Evolutionary conservation across 1,284 basidiomycete genomes (phyloP), one percentile per base, ranked within the genome.

Genomic region (Marasmius fiardii): DNA sequence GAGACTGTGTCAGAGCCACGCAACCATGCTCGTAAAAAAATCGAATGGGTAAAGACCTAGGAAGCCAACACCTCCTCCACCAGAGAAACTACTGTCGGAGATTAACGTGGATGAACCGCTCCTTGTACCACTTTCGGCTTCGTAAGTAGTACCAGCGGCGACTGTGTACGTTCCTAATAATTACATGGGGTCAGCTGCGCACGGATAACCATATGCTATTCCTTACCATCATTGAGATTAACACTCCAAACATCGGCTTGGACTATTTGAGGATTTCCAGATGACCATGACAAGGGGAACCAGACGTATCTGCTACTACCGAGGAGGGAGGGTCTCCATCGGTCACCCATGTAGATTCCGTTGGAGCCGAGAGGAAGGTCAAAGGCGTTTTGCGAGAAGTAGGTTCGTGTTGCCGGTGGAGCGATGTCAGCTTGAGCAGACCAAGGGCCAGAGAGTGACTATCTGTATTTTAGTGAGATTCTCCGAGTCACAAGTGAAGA

Each of bases 261-360:
- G 18, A 83, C 75, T 26, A 85, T 73, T 63, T 79, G 72, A 28
- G 83, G 83, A 6, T 65, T 62, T 6, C 82, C 82, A 33, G 74
- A 73, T 3, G 74, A 74, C 75, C 79, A 85, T 52, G 76, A 74
- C 53, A 86, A 64, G 2, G 83, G 83, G 58, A 79, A 78, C 83
- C 83, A 86, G 43, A 84, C 79, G 66, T 86, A 86, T 45, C 74
- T 68, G 62, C 81, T 83, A 60, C 76, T 81, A 11, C 83, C 83
- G 4, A 85, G 74, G 7, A 81, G 62, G 41, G 65, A 64, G n/a
- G 80, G 75, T 20, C 80, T 70, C 84, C 83, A 86, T 43, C 83
- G 77, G 64, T 86, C 84, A 44, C 83, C 83, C 80, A 85, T 83
- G 65, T 85, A 85, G 55, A 85, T 76, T 1, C 74, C 78, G 59